Evolutionary conservation across 2,329 filamentous ascomycete species (phyloP).

Genomic region (Fusarium neocosmosporiellum): DNA sequence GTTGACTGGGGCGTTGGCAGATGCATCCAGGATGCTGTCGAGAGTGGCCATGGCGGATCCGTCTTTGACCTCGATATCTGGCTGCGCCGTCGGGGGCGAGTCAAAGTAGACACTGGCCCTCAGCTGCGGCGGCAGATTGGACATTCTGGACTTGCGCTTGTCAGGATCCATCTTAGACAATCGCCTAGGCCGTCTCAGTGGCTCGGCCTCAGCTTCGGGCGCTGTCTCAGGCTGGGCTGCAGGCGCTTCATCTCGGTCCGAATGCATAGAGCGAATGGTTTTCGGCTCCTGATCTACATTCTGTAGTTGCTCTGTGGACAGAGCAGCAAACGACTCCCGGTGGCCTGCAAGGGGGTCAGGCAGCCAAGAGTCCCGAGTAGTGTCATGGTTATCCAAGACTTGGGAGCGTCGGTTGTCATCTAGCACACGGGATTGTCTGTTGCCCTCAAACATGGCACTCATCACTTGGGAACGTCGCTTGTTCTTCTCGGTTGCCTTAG

Average conservation of each 20-base stretch:
- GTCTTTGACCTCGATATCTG: conserved; percentile 70
- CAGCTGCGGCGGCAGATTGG: conserved; percentile 79
- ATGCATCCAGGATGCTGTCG: conserved; percentile 91
- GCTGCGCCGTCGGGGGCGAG: conserved; percentile 62
- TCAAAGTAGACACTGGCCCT: conserved; percentile 95
- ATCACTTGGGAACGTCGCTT: conserved; percentile 80
- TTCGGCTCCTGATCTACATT: conserved; percentile 30
- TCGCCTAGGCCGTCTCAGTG: conserved; percentile 49
- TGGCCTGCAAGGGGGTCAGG: conserved; percentile 59
- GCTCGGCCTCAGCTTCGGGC: conserved; percentile 33
- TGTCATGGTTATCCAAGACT: conserved; percentile 31
- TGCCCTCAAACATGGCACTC: conserved; percentile 62
- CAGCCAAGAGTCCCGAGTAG: conserved; percentile 53
- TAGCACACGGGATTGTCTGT: conserved; percentile 40
- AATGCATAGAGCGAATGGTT: conserved; percentile 31
- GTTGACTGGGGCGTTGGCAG: conserved; percentile 85
- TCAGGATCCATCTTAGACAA: conserved; percentile 47
- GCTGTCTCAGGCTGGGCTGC: conserved; percentile 29
- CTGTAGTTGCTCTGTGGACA: conserved; percentile 44
- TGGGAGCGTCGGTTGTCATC: conserved; percentile 23
- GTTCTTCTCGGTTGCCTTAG: conserved; percentile 72
- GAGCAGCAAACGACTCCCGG: conserved; percentile 48
- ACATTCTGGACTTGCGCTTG: conserved; percentile 49
- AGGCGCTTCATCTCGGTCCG: conserved; percentile 21
- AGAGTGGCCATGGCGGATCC: conserved; percentile 90